Evolutionary conservation across 345 rosid genomes (phyloP), one percentile per base, ranked within the genome.

Genomic region (Heritiera littoralis): DNA sequence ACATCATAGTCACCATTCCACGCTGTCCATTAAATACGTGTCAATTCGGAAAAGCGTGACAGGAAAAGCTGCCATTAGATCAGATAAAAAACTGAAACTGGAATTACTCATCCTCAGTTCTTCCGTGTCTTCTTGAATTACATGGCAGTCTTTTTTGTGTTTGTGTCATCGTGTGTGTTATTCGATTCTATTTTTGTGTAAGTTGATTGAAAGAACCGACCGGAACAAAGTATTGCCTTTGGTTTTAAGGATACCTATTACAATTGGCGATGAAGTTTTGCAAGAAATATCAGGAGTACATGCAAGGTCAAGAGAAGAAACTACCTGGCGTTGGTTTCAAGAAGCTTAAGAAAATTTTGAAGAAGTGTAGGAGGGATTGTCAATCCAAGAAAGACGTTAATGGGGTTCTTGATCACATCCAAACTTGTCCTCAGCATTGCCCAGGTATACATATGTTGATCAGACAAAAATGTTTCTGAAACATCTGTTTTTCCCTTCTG

Each of bases 241-340:
- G 55, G 14, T 11, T 43, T 5, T 65, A 43, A n/a, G 51, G 51
- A 18, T 66, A n/a, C 5, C 15, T 65, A 15, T 35, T 8, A 15
- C 0, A 7, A 14, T 12, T 8, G 43, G 55, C 60, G 74, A 95
- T 95, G 98, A 93, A 95, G 91, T 95, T 93, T 77, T 93, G 97
- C 88, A 95, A 91, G 89, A 93, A 87, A 80, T 95, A 93, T 65
- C 90, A 85, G 43, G 94, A 91, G 83, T 93, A 90, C 90, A 88
- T 91, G 96, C 90, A 86, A 72, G 91, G 74, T 6, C 94, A 91
- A 51, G 82, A 87, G 85, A 85, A 88, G 75, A 84, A 89, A 81
- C 85, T 91, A 7, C 98, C 97, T 17, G 89, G 87, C 7, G 89
- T 95, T 82, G 97, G 92, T n/a, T 87, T 93, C 84, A 95, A 92